Base-by-base conservation (phyloP, 371 early-diverging fungal genomes). In the Actinomucor elegans region DNA sequence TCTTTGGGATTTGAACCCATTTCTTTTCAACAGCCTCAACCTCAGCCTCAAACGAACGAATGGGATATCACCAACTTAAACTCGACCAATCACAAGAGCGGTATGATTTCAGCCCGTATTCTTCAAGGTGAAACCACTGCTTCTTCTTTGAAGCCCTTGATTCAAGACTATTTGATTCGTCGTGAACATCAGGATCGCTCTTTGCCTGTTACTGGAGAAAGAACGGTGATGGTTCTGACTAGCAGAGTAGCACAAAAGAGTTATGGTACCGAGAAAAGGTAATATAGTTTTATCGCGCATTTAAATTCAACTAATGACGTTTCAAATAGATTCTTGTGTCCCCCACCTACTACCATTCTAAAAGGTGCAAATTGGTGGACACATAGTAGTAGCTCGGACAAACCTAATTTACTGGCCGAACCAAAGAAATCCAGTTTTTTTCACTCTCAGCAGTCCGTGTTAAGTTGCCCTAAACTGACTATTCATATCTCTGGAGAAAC, bases 161-260 rank as follows among this genome's bases (percentile, higher is more conserved):
- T 77, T 51, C 77, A 73, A 46, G 69, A 61, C 15, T 79, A 77
- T 54, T 50, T 75, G 31, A 42, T 62, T 10, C 64, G 61, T 26
- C 64, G 62, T 46, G 71, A 70, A 8, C 74, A 72, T 26, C 62
- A 63, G 43, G 81, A 85, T 57, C 80, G 83, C 49, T 71, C 83
- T 8, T 67, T 83, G 2, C 75, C 88, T 63, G 78, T 88, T 14
- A 68, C 77, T 24, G 88, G 88, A 35, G 86, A 88, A 70, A 83
- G 84, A 59, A 82, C 87, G 5, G 78, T 88, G 0, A 75, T 88
- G 71, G 80, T 91, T 20, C 58, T 89, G 45, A 89, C 91, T 9
- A 85, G 89, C 36, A 87, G 88, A 51, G 92, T 91, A 5, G 92
- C 89, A 9, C 92, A 91, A 68, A 91, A 92, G 58, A 87, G 88